Conservation (phyloP, 495 filamentous ascomycete species). For the Penicillium verhagenii region DNA sequence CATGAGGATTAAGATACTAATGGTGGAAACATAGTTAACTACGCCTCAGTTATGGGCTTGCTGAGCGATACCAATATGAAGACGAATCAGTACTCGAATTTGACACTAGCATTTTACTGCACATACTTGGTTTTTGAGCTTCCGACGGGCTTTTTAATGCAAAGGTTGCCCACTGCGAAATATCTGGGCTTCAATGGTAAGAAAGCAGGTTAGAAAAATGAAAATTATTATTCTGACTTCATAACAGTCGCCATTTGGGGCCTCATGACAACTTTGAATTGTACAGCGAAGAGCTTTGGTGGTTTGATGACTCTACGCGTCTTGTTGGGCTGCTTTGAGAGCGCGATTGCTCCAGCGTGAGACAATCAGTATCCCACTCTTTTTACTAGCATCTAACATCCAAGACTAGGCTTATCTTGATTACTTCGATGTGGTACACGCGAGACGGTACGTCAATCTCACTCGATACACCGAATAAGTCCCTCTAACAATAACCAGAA, state of each 20-base stretch:
- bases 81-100: slow-evolving; percentile 54
- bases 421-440: slow-evolving; percentile 36
- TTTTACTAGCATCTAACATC: slow-evolving; percentile 36
- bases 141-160: slow-evolving; percentile 42
- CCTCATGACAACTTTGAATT: slow-evolving; percentile 58
- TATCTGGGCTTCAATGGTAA: slow-evolving; percentile 49
- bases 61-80: slow-evolving; percentile 48
- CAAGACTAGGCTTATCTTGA: slow-evolving; percentile 34
- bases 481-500: slow-evolving; percentile 46
- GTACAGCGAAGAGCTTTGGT: slow-evolving; percentile 50
- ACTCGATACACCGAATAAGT: background rate
- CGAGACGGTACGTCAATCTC: slow-evolving; percentile 16
- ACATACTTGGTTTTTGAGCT: slow-evolving; percentile 44
- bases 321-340: slow-evolving; percentile 66
- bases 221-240: background rate
- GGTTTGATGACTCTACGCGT: slow-evolving; percentile 51
- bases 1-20: background rate
- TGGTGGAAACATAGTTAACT: slow-evolving; percentile 31
- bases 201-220: background rate
- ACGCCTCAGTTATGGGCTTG: slow-evolving; percentile 61
- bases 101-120: slow-evolving; percentile 54
- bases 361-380: slow-evolving; percentile 43
- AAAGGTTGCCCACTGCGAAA: slow-evolving; percentile 47
- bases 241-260: slow-evolving; percentile 51
- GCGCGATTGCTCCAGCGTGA: slow-evolving; percentile 57